phyloP scores from a whole-genome alignment of 495 filamentous ascomycete genomes.

The Penicillium simplicissimum region DNA sequence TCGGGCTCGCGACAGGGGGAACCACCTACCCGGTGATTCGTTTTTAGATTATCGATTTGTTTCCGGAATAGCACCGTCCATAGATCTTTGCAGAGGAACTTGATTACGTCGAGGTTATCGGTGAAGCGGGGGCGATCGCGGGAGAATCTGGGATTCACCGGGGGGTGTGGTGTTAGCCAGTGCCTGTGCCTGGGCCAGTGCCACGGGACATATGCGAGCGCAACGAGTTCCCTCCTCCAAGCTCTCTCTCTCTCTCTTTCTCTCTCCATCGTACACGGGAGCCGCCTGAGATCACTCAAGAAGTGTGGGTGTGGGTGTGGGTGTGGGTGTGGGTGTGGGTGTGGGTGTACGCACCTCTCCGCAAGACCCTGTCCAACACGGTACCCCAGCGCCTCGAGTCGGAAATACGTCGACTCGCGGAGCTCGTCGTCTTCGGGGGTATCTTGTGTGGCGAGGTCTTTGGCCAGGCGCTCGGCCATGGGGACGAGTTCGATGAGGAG shows the following conservation, averaged over 20 bases:
- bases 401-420: conserved; percentile 77
- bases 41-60: conserved; percentile 97
- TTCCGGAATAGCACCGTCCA: conserved; percentile 94
- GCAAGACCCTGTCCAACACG: conserved; percentile 90
- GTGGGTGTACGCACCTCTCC: conserved; percentile 66
- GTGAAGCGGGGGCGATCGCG: conserved; percentile 82
- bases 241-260: too few relatives aligned
- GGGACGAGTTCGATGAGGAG: conserved; percentile 96
- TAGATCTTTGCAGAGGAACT: conserved; percentile 97
- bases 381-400: conserved; percentile 86
- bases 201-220: too few relatives aligned
- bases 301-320: background rate
- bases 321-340: too few relatives aligned
- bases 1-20: background rate
- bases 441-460: conserved; percentile 38
- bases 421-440: conserved; percentile 73
- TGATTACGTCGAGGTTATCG: conserved; percentile 88
- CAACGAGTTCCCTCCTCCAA: too few relatives aligned
- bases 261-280: background rate
- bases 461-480: conserved; percentile 77
- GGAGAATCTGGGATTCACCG: conserved; percentile 65
- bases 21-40: conserved; percentile 78
- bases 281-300: background rate
- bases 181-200: too few relatives aligned
- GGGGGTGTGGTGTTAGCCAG: background rate